phyloP scores from a whole-genome alignment of 192 early-diverging fungal genomes.

The Entomortierella parvispora region DNA sequence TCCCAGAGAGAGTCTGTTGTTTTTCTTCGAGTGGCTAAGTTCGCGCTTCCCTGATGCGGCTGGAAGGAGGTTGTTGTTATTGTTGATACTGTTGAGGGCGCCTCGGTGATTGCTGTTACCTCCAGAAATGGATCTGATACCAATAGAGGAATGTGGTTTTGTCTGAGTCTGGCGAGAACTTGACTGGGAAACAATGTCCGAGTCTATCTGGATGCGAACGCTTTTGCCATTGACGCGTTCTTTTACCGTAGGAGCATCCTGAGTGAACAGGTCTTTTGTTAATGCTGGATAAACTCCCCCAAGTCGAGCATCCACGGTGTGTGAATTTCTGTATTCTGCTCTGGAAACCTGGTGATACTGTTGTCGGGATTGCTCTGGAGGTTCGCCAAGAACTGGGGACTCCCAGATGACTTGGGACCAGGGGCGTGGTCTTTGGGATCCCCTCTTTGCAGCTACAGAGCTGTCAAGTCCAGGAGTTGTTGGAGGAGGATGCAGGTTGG shows the following conservation, averaged over 20 bases:
- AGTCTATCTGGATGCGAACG: conserved; percentile 39
- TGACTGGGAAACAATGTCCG: background rate
- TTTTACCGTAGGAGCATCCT: background rate
- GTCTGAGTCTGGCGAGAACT: background rate
- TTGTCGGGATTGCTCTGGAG: conserved; percentile 2
- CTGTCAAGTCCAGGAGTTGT: background rate
- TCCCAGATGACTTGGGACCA: conserved; percentile 52
- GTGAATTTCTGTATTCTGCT: background rate
- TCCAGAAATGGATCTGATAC: conserved; percentile 1
- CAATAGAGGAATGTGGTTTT: background rate
- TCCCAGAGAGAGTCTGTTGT: conserved; percentile 25
- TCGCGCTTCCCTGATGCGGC: conserved; percentile 8
- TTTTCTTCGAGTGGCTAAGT: conserved; percentile 18
- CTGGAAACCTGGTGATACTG: too few relatives aligned
- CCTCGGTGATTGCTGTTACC: too few relatives aligned
- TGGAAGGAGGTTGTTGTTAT: background rate
- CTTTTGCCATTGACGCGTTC: conserved; percentile 15
- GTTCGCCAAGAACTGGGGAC: conserved; percentile 15
- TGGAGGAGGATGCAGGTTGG: background rate
- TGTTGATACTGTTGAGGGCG: too few relatives aligned
- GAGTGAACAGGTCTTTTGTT: conserved; percentile 23
- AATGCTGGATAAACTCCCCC: conserved; percentile 17
- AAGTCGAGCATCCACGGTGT: background rate
- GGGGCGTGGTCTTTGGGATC: conserved; percentile 9
- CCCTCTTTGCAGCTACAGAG: background rate